Base-by-base conservation (phyloP, 108 stramenopile genomes). In the Stephanodiscus triporus region DNA sequence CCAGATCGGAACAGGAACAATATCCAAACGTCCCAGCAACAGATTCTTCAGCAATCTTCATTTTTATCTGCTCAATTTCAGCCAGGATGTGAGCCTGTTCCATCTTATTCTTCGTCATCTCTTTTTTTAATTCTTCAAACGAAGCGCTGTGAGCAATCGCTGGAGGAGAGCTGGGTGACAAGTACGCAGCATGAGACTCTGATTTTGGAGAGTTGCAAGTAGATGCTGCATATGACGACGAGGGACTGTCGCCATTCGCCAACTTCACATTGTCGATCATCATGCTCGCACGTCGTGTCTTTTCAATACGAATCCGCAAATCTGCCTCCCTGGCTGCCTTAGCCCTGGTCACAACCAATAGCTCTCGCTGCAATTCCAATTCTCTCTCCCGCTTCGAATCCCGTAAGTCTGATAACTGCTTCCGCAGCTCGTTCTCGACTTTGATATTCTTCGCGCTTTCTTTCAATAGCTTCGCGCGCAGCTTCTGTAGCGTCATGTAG, bases 321-420 rank as follows among this genome's bases (percentile, higher is more conserved):
- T 68, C 78, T 29, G 78, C 71, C 66, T 79, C 78, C 51, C 66
- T 72, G 34, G 60, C 51, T 11, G 78, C 57, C 66, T 79, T 79
- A 32, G 66, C 66, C n/a, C 61, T 23, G 1, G 78, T 68, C 1
- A 68, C 78, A n/a, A 60, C 66, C 71, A 79, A 14, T 26, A 79
- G 43, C 64, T 79, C 78, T 60, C 64, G 58, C 60, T 79, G 78
- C n/a, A 79, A 40, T 20, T 72, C 53, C 61, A 79, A 62, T 43
- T 79, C 78, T n/a, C 43, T 73, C 36, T 48, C 68, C 5, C 49
- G 51, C 38, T 79, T 79, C 10, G 37, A 50, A 66, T 79, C 71
- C 23, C 60, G 58, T 37, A 79, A 24, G n/a, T 71, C 56, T 20
- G 42, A 57, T 42, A 79, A 56, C 49, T 73, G 60, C 23, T 37